Conservation (phyloP, 768 basidiomycete genomes). For the Lactifluus volemus region DNA sequence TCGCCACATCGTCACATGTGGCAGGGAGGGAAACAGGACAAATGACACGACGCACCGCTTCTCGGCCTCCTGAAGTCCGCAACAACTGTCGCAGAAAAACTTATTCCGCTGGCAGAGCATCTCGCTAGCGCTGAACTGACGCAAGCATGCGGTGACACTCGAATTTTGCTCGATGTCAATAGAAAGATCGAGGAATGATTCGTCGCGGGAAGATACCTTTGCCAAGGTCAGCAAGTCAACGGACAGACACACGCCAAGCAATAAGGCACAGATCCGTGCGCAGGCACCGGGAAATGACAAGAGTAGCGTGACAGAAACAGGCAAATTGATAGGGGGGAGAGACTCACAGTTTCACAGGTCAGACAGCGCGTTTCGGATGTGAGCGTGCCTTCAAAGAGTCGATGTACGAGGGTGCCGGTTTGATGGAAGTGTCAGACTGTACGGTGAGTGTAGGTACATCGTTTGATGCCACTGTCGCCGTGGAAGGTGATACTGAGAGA, state of each 20-base stretch:
- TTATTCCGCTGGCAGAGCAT: conserved; percentile 99
- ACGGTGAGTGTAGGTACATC: conserved; percentile 30
- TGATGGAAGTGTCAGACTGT: conserved; percentile 31
- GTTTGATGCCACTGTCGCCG: conserved; percentile 44
- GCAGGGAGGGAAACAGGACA: conserved; percentile 13
- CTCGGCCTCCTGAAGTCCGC: conserved; percentile 95
- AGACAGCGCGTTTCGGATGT: conserved; percentile 98
- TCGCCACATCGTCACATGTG: neutral
- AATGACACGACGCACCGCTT: conserved; percentile 56
- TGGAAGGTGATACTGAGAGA: conserved; percentile 48
- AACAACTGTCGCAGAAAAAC: conserved; percentile 96
- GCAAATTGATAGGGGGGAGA: neutral
- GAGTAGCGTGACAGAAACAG: neutral
- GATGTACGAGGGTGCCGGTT: conserved; percentile 75
- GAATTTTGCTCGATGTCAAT: conserved; percentile 99
- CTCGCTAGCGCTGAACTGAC: conserved; percentile 95
- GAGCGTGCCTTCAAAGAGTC: conserved; percentile 84
- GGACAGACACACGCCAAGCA: neutral
- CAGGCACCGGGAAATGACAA: neutral
- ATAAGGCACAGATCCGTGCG: neutral
- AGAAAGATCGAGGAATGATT: conserved; percentile 95
- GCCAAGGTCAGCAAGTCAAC: conserved; percentile 23
- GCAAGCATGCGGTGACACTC: conserved; percentile 89
- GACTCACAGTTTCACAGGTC: conserved; percentile 86
- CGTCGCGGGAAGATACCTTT: conserved; percentile 61